A percentile compares a stretch with the other conserved stretches of the same genome.
phyloP scores from a whole-genome alignment of 768 basidiomycete species.

The Lactarius trivialis region DNA sequence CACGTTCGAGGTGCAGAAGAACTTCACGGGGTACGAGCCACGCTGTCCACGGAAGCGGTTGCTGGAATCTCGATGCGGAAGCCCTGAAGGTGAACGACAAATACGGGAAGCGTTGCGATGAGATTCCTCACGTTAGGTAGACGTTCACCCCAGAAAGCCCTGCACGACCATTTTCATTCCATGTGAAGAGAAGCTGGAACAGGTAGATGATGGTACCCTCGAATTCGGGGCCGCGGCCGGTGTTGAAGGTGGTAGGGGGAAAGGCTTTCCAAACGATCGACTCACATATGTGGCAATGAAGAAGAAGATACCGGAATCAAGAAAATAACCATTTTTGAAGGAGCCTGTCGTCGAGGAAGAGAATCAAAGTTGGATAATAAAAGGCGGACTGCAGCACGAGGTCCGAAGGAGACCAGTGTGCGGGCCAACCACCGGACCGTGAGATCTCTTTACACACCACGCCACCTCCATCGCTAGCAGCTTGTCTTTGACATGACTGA shows the following conservation, averaged over 20 bases:
- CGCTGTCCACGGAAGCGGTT: conserved; percentile 95
- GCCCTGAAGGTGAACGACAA: conserved; percentile 95
- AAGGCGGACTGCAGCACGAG: too few species aligned
- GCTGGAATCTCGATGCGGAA: conserved; percentile 98
- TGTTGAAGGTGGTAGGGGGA: conserved; percentile 96
- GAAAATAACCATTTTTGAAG: conserved; percentile 98
- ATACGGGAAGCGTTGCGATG: conserved; percentile 85
- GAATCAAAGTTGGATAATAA: too few species aligned
- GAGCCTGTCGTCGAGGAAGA: conserved; percentile 97
- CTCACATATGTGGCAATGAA: conserved; percentile 99
- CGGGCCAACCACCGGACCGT: too few species aligned
- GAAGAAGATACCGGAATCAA: conserved; percentile 96
- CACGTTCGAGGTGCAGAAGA: conserved; percentile 99
- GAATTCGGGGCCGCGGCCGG: conserved; percentile 95
- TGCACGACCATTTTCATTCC: conserved; percentile 98
- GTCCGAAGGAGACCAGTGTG: too few species aligned
- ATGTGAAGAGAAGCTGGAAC: conserved; percentile 97
- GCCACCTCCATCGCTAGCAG: too few species aligned
- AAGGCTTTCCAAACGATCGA: conserved; percentile 99
- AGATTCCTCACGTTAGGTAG: conserved; percentile 98
- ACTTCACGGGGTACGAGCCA: conserved; percentile 92
- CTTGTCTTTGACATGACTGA: too few species aligned
- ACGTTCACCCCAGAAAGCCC: conserved; percentile 97
- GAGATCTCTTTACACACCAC: too few species aligned
- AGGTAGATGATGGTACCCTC: conserved; percentile 94